Base-by-base conservation (phyloP, 106 monocot genomes). In the Phalaenopsis aphrodite region DNA sequence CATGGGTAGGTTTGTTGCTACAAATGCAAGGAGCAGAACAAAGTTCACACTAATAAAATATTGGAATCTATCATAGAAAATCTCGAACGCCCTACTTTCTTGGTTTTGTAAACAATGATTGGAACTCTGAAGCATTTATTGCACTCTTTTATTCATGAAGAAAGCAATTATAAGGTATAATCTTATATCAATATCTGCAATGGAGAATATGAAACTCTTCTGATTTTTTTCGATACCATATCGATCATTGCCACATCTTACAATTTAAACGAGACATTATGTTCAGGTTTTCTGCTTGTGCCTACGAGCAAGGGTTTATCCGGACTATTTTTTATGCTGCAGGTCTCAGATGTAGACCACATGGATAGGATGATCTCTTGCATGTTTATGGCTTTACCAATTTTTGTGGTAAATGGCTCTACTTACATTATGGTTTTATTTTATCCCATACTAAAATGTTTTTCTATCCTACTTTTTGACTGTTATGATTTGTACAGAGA, bases 321-420 rank as follows among this genome's bases (percentile, higher is more conserved):
- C 3, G 21, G 42, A 45, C 75, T 42, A 21, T 17, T 30, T 80
- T 80, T 52, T 36, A 74, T 82, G 18, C 56, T 91, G 42, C 91
- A 99, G 99, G 95, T 99, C 38, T 74, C 77, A 37, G 99, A 99
- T 88, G 42, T 93, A 49, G 99, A 99, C 82, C 99, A 99, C 69
- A 95, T 99, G 38, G 95, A 99, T 79, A 83, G 99, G 79, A 84
- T 93, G 58, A 88, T 87, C 78, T 93, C 99, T 38, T 99, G 99
- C 86, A 93, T 95, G 89, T 91, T 81, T 77, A 93, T 99, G 99
- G 99, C 99, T 79, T 84, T 95, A 87, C 93, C 99, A 41, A 86
- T 91, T 91, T 95, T 95, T 79, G 83, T 80, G 93, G 95, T 99
- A 95, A 47, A 76, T 41, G 18, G 12, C 8, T 48, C 17, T 58